A percentile compares a stretch with the other conserved stretches of the same genome.
phyloP scores from a whole-genome alignment of 129 eudicot genomes.

The Mikania micrantha region DNA sequence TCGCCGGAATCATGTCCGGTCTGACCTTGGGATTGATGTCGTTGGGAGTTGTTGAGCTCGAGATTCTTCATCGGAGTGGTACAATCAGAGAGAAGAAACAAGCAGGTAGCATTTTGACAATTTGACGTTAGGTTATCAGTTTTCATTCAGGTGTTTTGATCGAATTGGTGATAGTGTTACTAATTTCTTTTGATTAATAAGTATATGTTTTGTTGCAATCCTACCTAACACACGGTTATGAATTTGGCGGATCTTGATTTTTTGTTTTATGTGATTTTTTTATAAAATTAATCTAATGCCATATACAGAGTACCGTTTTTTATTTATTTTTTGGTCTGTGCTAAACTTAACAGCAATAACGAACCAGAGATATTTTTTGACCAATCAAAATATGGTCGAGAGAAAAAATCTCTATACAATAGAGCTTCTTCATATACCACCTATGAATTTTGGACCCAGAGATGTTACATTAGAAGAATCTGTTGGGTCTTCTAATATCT shows the following conservation, averaged over 20 bases:
- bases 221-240: constrained; percentile 4
- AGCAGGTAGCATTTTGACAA: constrained; percentile 48
- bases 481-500: too few relatives aligned
- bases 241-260: not conserved
- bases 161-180: not conserved
- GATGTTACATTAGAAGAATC: too few relatives aligned
- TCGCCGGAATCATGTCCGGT: constrained; percentile 97
- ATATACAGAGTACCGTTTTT: too few relatives aligned
- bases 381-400: too few relatives aligned
- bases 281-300: too few relatives aligned
- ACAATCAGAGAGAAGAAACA: constrained; percentile 61
- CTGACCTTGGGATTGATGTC: constrained; percentile 90
- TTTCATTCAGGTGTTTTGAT: not conserved
- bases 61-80: constrained; percentile 84
- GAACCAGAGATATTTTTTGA: too few relatives aligned
- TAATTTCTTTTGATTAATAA: too few relatives aligned
- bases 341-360: too few relatives aligned
- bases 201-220: not conserved
- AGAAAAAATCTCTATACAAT: too few relatives aligned
- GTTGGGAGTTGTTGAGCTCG: constrained; percentile 82
- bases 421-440: too few relatives aligned
- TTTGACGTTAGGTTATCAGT: not conserved
- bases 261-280: not conserved
- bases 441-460: too few relatives aligned
- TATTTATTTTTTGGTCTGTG: too few relatives aligned